Conservation (phyloP, 306 rosid species). For the Senna siamea region DNA sequence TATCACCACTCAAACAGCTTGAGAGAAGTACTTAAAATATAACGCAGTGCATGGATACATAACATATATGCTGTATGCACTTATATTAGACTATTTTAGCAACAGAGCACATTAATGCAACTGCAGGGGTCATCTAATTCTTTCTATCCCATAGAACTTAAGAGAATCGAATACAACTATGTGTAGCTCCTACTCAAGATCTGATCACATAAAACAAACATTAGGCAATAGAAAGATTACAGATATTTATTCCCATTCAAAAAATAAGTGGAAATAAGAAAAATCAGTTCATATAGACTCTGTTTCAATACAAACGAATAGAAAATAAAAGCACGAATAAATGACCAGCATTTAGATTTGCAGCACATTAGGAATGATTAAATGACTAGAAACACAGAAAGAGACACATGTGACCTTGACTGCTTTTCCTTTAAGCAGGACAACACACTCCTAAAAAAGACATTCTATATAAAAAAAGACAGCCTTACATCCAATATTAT, state of each 20-base stretch:
- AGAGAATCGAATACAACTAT: constrained; percentile 24
- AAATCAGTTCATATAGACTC: neutral
- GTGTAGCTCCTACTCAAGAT: constrained; percentile 49
- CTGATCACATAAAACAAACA: constrained; percentile 38
- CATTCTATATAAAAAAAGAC: too few relatives aligned
- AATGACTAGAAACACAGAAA: too few relatives aligned
- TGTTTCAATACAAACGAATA: neutral
- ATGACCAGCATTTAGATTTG: too few relatives aligned
- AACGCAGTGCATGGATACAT: neutral
- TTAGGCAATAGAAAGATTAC: neutral
- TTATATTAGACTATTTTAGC: neutral
- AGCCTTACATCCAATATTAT: too few relatives aligned
- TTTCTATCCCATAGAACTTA: neutral
- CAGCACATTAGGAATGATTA: too few relatives aligned
- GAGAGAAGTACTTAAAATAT: neutral
- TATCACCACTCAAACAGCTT: neutral
- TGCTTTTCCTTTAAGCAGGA: too few relatives aligned
- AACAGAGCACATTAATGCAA: too few relatives aligned
- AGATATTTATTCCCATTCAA: neutral
- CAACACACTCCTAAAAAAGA: too few relatives aligned
- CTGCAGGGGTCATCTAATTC: neutral
- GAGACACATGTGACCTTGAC: too few relatives aligned
- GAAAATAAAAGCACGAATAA: too few relatives aligned
- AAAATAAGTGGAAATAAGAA: neutral
- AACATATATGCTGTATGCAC: neutral